Percentiles rank a stretch among this genome's conserved stretches.
phyloP scores from a whole-genome alignment of 1,284 basidiomycete species.

The Malassezia equina region DNA sequence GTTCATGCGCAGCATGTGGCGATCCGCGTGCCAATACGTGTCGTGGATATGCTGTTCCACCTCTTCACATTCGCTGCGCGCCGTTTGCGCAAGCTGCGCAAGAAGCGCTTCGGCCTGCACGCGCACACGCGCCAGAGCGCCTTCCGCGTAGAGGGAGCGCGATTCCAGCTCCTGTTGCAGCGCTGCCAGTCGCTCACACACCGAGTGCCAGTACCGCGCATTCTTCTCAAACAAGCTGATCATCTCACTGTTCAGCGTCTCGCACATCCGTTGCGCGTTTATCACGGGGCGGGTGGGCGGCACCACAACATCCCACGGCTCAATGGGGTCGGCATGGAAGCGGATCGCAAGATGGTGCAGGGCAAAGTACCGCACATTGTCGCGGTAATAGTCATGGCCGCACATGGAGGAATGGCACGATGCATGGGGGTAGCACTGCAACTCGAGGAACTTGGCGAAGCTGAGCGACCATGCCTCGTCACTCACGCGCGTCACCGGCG shows the following conservation, averaged over 20 bases:
- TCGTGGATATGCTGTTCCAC: slow-evolving; percentile 66
- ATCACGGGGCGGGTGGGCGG: slow-evolving; percentile 79
- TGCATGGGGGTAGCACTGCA: slow-evolving; percentile 76
- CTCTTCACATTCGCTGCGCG: slow-evolving; percentile 52
- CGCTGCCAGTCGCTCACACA: slow-evolving; percentile 53
- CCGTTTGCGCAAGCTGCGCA: slow-evolving; percentile 21
- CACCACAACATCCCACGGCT: slow-evolving; percentile 69
- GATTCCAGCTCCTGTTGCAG: slow-evolving; percentile 35
- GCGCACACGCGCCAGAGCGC: slow-evolving; percentile 24
- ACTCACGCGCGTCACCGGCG: slow-evolving; percentile 78
- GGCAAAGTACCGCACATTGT: slow-evolving; percentile 88
- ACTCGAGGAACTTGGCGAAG: slow-evolving; percentile 84
- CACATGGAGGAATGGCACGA: slow-evolving; percentile 70
- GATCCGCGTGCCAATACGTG: slow-evolving; percentile 51
- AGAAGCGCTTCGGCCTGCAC: slow-evolving; percentile 23
- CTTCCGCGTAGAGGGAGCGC: background rate
- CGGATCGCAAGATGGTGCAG: slow-evolving; percentile 62
- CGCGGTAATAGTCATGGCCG: slow-evolving; percentile 83
- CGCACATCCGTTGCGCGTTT: slow-evolving; percentile 70
- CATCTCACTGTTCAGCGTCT: slow-evolving; percentile 82
- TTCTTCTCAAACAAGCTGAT: slow-evolving; percentile 66
- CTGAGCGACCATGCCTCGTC: slow-evolving; percentile 86
- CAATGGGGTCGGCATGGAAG: slow-evolving; percentile 75
- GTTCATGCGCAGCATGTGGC: slow-evolving; percentile 79
- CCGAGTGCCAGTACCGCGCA: slow-evolving; percentile 55